Conservation (phyloP, 2,329 filamentous ascomycete species). For the Mycosphaerella sp. region DNA sequence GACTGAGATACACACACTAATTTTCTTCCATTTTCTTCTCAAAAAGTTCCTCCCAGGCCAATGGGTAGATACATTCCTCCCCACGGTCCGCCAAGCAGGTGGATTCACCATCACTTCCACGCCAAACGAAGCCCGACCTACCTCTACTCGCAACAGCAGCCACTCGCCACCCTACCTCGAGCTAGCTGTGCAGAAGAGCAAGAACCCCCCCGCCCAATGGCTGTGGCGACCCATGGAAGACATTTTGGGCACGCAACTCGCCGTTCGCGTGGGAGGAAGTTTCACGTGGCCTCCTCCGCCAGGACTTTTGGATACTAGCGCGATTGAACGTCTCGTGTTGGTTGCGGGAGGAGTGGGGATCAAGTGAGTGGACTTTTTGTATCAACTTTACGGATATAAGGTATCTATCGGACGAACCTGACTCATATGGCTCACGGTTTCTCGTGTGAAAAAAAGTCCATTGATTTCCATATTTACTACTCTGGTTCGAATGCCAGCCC, state of each 20-base stretch:
- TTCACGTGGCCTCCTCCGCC: slow-evolving; percentile 68
- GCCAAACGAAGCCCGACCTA: slow-evolving; percentile 42
- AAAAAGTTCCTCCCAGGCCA: neutral
- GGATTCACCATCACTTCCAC: slow-evolving; percentile 84
- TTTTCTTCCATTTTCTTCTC: too few species aligned
- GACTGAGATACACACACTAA: too few species aligned
- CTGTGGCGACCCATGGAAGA: slow-evolving; percentile 56
- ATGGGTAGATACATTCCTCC: slow-evolving; percentile 80
- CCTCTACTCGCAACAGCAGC: neutral
- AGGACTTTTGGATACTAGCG: slow-evolving; percentile 28
- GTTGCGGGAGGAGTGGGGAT: slow-evolving; percentile 77
- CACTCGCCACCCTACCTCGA: slow-evolving; percentile 54
- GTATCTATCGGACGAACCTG: too few species aligned
- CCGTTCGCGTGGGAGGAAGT: slow-evolving; percentile 68
- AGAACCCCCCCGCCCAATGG: slow-evolving; percentile 69
- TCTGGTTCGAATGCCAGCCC: slow-evolving; percentile 35
- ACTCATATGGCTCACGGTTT: too few species aligned
- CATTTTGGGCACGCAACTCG: slow-evolving; percentile 54
- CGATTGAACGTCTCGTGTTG: slow-evolving; percentile 58
- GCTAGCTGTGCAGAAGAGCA: slow-evolving; percentile 67
- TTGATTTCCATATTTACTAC: slow-evolving; percentile 66
- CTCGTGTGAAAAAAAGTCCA: slow-evolving; percentile 39
- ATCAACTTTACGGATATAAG: neutral
- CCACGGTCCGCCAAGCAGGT: slow-evolving; percentile 61
- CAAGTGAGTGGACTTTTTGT: slow-evolving; percentile 48